Base-by-base conservation (phyloP, 2,329 filamentous ascomycete species). In the Cladobotryum protrusum region DNA sequence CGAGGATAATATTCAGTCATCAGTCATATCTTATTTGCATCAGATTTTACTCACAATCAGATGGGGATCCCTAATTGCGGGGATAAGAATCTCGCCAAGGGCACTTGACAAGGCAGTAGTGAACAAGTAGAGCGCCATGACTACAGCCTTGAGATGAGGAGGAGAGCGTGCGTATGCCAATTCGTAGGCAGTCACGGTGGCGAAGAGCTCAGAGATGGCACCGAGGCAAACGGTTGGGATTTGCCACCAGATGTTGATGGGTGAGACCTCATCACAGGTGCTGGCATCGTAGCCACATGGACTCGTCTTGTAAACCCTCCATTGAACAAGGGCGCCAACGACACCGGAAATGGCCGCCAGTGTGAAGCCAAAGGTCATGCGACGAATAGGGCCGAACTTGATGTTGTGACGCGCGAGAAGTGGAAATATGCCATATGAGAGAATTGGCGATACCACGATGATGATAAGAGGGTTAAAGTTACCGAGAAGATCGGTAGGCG, bases 201-300 rank as follows among this genome's bases (percentile, higher is more conserved):
- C 43, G 18, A 53, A 53, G 24, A 53, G 40, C 17, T 53, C 51
- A n/a, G 51, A 50, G 40, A 53, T 47, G 35, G 51, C 51, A 44
- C 48, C 48, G 9, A 53, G 51, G 14, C 43, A 33, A 18, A 50
- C 48, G 6, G 43, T 50, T 33, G 48, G 48, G 9, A 50, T 47
- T 43, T 53, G 51, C 48, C 48, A 50, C 51, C 51, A 53, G 48
- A 53, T 50, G 18, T 47, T 53, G 51, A 53, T 47, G 35, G 43
- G 39, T 8, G 50, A 52, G 17, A 53, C 51, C 7, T 47, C 13
- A 34, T 47, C 48, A 20, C 51, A 53, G 5, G 48, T 47, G 34
- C 48, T 50, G 40, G 51, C 51, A 12, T 50, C 19, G 35, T 53
- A 53, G 12, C 51, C 51, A 29, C 51, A 53, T 3, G 48, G 48